Evolutionary conservation across 1,284 basidiomycete genomes (phyloP).

Genomic region (Ustilago vetiveriae): DNA sequence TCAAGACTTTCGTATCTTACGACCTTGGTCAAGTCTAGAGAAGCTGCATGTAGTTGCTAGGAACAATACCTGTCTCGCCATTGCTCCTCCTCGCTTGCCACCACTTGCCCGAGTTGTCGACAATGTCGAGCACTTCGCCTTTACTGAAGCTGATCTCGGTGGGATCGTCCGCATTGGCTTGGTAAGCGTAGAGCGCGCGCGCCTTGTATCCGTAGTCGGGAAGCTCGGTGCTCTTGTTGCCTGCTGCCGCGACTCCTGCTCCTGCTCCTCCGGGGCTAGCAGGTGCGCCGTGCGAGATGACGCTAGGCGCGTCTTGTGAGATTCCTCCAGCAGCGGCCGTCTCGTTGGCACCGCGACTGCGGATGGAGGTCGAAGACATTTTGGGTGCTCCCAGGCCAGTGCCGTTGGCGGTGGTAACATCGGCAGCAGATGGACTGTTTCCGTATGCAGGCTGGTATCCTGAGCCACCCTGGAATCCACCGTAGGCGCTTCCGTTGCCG

Average conservation of each 20-base stretch:
- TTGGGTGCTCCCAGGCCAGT: conserved; percentile 40
- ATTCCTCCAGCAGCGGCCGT: conserved; percentile 13
- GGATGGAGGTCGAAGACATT: conserved; percentile 33
- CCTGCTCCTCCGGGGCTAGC: conserved; percentile 7
- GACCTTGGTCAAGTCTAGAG: conserved; percentile 41
- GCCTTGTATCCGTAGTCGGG: conserved; percentile 74
- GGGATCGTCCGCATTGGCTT: conserved; percentile 90
- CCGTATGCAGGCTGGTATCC: conserved; percentile 62
- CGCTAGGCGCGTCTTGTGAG: conserved; percentile 32
- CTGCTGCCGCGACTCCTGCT: too few species aligned
- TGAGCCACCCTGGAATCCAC: conserved; percentile 28
- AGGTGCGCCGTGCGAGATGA: conserved; percentile 27
- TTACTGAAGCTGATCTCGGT: conserved; percentile 95
- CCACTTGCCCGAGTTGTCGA: conserved; percentile 79
- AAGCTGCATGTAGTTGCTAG: conserved; percentile 67
- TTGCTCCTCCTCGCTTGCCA: conserved; percentile 90
- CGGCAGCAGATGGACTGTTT: conserved; percentile 58
- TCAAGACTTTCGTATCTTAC: too few species aligned
- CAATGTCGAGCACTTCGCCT: conserved; percentile 90
- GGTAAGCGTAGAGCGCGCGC: conserved; percentile 88
- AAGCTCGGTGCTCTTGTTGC: conserved; percentile 13
- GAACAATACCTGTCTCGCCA: conserved; percentile 78
- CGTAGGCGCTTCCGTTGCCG: conserved; percentile 42
- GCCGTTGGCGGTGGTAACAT: conserved; percentile 51
- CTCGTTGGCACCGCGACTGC: conserved; percentile 20